Base-by-base conservation (phyloP, 306 rosid genomes). In the Castanospermum australe region DNA sequence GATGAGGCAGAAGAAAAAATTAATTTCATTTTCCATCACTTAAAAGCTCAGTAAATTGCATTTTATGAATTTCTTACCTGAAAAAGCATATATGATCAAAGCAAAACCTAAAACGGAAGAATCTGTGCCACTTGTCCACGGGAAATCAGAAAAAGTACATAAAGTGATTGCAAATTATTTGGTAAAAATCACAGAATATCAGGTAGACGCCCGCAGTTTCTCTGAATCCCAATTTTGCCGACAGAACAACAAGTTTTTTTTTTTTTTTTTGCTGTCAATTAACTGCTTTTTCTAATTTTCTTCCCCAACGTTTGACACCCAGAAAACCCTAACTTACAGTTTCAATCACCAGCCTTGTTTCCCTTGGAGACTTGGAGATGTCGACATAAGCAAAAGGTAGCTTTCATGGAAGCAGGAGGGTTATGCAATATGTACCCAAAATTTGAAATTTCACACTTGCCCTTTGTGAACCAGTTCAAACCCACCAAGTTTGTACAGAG, bases 51-150 rank as follows among this genome's bases (percentile, higher is more conserved):
- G 12, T 42, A 11, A 39, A 44, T 57, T 77, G 52, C 20, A 73
- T 41, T 65, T 63, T 20, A 71, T 33, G 38, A 77, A 54, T 51
- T 72, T 52, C 59, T 72, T 86, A 89, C 92, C 90, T 71, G 84
- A 66, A 35, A 80, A 54, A 78, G 45, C 79, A 79, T 63, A 57
- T 67, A 81, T 45, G 85, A 85, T 75, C 84, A 56, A 77, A 75
- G 71, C 81, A 73, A 22, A 61, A 48, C 33, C 12, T 66, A 63
- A 78, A 76, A 42, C 45, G 73, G 56, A 36, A 57, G 67, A 75
- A 79, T 55, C 30, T 20, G 42, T 55, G 73, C 79, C 80, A 81
- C 75, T 74, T 84, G 82, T 66, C 60, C 25, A 57, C 79, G 35
- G 17, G 28, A 65, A 67, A 67, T 80, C 63, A 66, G 48, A 71